A percentile compares a stretch with the other conserved stretches of the same genome.
These are phyloP conservation scores for Clarireedia monteithiana DNA, from an alignment of 2,329 filamentous ascomycete species.

Conservation along the genomic window DNA sequence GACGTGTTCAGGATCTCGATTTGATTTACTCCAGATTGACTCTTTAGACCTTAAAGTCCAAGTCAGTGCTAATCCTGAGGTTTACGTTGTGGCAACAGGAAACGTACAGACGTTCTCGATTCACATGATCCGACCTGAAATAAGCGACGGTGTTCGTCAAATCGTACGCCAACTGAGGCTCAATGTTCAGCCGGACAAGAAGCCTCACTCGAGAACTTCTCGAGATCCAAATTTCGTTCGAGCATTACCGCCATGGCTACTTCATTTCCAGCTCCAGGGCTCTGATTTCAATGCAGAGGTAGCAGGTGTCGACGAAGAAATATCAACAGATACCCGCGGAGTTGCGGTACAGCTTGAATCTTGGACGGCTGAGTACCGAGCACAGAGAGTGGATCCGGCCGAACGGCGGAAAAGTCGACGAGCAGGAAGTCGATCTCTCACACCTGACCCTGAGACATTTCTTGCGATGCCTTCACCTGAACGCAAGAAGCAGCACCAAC, in stretches of 20 bases:
- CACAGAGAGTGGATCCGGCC: conserved; percentile 63
- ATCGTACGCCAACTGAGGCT: conserved; percentile 78
- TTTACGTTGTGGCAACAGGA: conserved; percentile 72
- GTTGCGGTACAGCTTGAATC: conserved; percentile 80
- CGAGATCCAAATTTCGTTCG: conserved; percentile 64
- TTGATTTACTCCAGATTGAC: conserved; percentile 82
- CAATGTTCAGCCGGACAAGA: conserved; percentile 58
- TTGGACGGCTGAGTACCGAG: conserved; percentile 83
- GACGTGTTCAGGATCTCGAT: conserved; percentile 71
- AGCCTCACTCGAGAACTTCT: conserved; percentile 39
- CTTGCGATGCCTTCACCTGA: conserved; percentile 42
- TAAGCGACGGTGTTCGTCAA: conserved; percentile 84
- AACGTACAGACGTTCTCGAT: conserved; percentile 81
- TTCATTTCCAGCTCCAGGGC: conserved; percentile 77
- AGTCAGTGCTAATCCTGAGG: conserved; percentile 75
- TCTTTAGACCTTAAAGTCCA: conserved; percentile 81
- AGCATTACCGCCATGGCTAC: conserved; percentile 73
- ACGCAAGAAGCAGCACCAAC: conserved; percentile 42
- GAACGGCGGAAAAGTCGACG: conserved; percentile 54
- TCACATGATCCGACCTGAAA: conserved; percentile 85
- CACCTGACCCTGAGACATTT: conserved; percentile 59
- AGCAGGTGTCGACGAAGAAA: conserved; percentile 76
- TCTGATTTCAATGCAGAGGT: conserved; percentile 86
- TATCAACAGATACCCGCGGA: conserved; percentile 75
- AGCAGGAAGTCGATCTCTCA: conserved; percentile 61